Base-by-base conservation (phyloP, 1,284 basidiomycete genomes). In the Ceratobasidium sp. region DNA sequence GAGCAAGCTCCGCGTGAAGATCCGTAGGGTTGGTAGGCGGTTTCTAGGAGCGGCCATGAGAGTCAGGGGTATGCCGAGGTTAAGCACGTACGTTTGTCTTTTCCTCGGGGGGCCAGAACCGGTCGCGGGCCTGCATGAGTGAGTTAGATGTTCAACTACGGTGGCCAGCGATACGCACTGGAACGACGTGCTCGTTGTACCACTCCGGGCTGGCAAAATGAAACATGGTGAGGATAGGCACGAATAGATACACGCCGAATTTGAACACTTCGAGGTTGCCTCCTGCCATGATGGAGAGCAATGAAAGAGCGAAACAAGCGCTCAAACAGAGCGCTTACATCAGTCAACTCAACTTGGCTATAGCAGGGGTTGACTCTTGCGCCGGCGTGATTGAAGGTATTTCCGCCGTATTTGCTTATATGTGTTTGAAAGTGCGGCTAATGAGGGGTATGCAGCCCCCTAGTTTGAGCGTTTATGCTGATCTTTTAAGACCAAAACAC, bases 171-270 rank as follows among this genome's bases (percentile, higher is more conserved):
- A n/a, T 43, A 81, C 91, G 76, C 80, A 94, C 94, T 10, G 94
- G 93, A 48, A 92, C 80, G 48, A 96, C 94, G 76, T 93, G 85
- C 53, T 85, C 83, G 58, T 86, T 84, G 78, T 96, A 97, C 94
- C 94, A 97, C 45, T 92, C 87, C 3, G 93, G 92, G 80, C 95
- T 92, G 67, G 94, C 94, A 78, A 93, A 96, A 80, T 96, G 92
- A 65, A 95, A 82, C 82, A 97, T 89, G 30, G 93, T 88, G 52
- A 87, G 84, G 64, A 96, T 87, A 0, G 95, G 95, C 75, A 96
- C 90, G 79, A 94, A 94, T 73, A 97, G 88, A 81, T 97, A 97
- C 39, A 94, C 83, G 1, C 88, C 89, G 77, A 95, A 95, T 82
- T 93, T 94, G 87, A 94, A 92, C 21, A 95, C 86, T 80, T 96